Percentiles rank a stretch among this genome's conserved stretches.
phyloP scores from a whole-genome alignment of 176 grass and related monocot species.

The Olyra latifolia region DNA sequence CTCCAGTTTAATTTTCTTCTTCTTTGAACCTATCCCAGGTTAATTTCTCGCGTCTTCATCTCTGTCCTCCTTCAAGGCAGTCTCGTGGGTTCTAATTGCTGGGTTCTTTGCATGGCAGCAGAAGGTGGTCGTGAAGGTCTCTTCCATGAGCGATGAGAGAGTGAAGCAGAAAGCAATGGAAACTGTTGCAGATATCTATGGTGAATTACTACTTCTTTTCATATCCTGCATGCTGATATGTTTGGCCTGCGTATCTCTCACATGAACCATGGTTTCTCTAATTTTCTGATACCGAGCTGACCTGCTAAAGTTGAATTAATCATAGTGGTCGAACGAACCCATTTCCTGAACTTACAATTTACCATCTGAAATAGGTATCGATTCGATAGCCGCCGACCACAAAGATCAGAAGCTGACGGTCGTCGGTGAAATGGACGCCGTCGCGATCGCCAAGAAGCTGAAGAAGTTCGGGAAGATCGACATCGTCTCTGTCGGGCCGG shows the following conservation, averaged over 20 bases:
- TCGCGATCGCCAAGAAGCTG: slow-evolving; percentile 69
- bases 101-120: slow-evolving; percentile 36
- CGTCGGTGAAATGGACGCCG: slow-evolving; percentile 78
- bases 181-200: slow-evolving; percentile 80
- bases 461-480: slow-evolving; percentile 80
- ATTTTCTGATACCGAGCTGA: background rate
- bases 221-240: background rate
- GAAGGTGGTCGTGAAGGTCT: slow-evolving; percentile 77
- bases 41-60: background rate
- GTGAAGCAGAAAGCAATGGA: slow-evolving; percentile 91
- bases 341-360: background rate
- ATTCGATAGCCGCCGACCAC: slow-evolving; percentile 69
- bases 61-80: background rate
- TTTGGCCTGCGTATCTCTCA: background rate
- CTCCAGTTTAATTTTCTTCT: background rate
- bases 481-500: slow-evolving; percentile 67
- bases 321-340: background rate
- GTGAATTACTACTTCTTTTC: slow-evolving; percentile 11
- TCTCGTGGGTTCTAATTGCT: background rate
- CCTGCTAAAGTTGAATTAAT: background rate
- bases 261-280: background rate
- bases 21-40: too few species aligned
- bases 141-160: slow-evolving; percentile 68
- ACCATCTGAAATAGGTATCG: slow-evolving; percentile 56
- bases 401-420: slow-evolving; percentile 81